Conservation (phyloP, 2,329 filamentous ascomycete species). For the Podosphaera xanthii region DNA sequence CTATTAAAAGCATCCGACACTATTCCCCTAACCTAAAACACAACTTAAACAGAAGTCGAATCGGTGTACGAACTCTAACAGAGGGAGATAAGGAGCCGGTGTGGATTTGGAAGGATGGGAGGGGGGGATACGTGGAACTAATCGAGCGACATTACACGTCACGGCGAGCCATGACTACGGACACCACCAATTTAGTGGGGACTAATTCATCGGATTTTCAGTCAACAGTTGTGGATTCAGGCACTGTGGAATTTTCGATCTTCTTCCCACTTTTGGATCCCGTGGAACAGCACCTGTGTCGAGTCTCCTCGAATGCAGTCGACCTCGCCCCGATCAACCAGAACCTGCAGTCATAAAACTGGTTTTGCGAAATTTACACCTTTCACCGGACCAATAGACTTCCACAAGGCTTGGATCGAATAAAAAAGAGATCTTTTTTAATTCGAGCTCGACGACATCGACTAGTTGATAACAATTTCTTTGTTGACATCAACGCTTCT, state of each 20-base stretch:
- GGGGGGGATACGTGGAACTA: neutral
- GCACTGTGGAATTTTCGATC: neutral
- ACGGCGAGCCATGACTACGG: neutral
- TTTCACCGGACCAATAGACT: too few species aligned
- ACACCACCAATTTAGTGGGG: neutral
- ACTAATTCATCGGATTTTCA: neutral
- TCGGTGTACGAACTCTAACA: too few species aligned
- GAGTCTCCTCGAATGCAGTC: neutral
- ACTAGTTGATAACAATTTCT: too few species aligned
- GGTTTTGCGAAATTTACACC: too few species aligned
- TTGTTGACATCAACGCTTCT: too few species aligned
- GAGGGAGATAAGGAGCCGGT: neutral
- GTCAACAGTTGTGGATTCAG: neutral
- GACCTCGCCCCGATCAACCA: neutral
- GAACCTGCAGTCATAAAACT: too few species aligned
- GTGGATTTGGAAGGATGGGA: neutral
- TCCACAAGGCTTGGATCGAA: too few species aligned
- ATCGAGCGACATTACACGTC: neutral
- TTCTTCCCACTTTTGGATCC: neutral
- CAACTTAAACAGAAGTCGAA: too few species aligned
- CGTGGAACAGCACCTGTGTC: neutral
- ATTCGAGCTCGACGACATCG: too few species aligned
- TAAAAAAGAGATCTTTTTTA: too few species aligned
- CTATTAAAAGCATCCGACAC: too few species aligned
- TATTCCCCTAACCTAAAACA: too few species aligned